A percentile compares a stretch with the other conserved stretches of the same genome.
phyloP scores from a whole-genome alignment of 352 stramenopile species.

The Phytophthora pisi region DNA sequence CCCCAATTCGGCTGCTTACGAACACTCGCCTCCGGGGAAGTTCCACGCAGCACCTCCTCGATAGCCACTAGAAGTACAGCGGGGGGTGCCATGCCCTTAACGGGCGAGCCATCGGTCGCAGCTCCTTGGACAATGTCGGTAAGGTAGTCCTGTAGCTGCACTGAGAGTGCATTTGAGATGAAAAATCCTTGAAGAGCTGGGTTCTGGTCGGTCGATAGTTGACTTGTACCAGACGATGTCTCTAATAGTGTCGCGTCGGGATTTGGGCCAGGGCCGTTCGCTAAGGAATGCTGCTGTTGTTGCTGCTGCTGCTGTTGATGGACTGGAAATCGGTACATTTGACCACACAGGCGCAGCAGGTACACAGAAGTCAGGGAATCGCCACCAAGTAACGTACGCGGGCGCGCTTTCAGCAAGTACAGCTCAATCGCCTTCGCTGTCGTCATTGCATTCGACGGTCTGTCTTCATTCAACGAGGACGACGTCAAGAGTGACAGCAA shows the following conservation, averaged over 20 bases:
- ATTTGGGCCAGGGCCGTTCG: constrained; percentile 18
- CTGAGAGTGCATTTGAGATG: constrained; percentile 44
- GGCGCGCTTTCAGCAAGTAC: constrained; percentile 56
- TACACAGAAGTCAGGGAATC: constrained; percentile 75
- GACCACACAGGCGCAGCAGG: constrained; percentile 60
- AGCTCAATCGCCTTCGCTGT: constrained; percentile 53
- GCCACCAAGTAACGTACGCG: constrained; percentile 44
- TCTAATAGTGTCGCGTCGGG: constrained; percentile 2
- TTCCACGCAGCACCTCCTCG: constrained; percentile 60
- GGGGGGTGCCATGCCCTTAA: constrained; percentile 7
- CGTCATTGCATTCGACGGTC: constrained; percentile 21
- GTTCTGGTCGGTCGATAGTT: constrained; percentile 18
- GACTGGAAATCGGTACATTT: constrained; percentile 56
- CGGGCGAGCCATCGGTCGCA: background rate
- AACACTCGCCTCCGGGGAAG: constrained; percentile 46
- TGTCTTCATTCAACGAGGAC: constrained; percentile 23
- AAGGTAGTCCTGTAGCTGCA: constrained; percentile 58
- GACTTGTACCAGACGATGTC: background rate
- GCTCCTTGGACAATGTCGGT: constrained; percentile 47
- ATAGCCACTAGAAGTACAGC: constrained; percentile 57
- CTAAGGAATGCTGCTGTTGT: background rate
- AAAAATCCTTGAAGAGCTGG: constrained; percentile 49
- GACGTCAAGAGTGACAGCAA: constrained; percentile 57
- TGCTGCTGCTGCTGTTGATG: constrained; percentile 26
- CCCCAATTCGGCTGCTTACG: constrained; percentile 48